These are phyloP conservation scores for Ceratobasidium sp. DNA, from an alignment of 1,284 basidiomycete species.

Conservation along the genomic window DNA sequence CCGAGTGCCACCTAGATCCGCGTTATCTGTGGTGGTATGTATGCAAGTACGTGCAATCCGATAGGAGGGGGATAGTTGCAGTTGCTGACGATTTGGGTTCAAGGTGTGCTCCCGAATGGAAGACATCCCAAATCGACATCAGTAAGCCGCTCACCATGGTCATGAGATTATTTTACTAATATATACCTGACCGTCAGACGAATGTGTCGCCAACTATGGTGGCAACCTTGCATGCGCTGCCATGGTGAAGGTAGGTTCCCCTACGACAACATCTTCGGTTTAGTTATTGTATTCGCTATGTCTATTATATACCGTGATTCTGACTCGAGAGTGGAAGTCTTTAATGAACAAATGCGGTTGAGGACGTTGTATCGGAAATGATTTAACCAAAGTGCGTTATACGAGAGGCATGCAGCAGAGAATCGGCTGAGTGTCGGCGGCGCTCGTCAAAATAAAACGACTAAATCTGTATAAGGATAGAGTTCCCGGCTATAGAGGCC, in stretches of 20 bases:
- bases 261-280: background rate
- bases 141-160: background rate
- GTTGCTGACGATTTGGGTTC: background rate
- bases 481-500: too few species aligned
- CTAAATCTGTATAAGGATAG: too few species aligned
- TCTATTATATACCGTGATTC: too few species aligned
- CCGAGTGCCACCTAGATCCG: background rate
- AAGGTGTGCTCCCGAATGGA: background rate
- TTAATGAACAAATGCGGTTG: too few species aligned
- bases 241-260: background rate
- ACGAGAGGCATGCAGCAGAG: too few species aligned
- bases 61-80: background rate
- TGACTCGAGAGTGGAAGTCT: too few species aligned
- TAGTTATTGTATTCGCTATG: background rate
- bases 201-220: background rate
- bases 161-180: too few species aligned
- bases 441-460: too few species aligned
- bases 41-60: background rate
- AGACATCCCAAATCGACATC: background rate
- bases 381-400: too few species aligned
- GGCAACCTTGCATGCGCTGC: background rate
- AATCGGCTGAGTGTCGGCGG: too few species aligned
- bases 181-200: too few species aligned
- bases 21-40: background rate
- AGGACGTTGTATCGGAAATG: too few species aligned